phyloP scores from a whole-genome alignment of 345 rosid genomes.

The Gossypium ekmanianum region DNA sequence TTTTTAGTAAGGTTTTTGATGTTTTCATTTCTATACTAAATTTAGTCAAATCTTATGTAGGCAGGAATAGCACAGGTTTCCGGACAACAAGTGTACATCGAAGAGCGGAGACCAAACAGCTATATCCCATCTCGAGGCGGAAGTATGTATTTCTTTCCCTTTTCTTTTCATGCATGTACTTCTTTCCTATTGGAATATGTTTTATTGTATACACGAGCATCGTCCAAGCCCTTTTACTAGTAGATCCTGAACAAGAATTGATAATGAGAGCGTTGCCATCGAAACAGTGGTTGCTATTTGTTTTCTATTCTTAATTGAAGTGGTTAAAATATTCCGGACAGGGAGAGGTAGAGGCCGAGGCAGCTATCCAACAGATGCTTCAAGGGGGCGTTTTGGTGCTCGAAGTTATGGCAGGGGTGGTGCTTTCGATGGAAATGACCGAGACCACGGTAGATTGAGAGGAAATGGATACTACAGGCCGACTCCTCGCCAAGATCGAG shows the following conservation, averaged over 20 bases:
- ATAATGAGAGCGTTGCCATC: background rate
- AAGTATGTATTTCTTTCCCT: constrained; percentile 35
- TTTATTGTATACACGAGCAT: background rate
- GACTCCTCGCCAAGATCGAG: constrained; percentile 33
- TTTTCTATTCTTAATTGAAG: background rate
- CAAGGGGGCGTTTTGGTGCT: constrained; percentile 45
- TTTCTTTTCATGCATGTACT: constrained; percentile 11
- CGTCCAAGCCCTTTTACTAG: background rate
- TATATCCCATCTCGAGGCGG: constrained; percentile 54
- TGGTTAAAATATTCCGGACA: constrained; percentile 14
- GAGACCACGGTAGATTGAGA: constrained; percentile 43
- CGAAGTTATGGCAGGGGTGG: constrained; percentile 41
- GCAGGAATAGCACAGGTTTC: constrained; percentile 48
- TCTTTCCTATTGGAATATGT: background rate
- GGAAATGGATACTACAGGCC: constrained; percentile 57
- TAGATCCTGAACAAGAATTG: background rate
- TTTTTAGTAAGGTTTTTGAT: too few relatives aligned
- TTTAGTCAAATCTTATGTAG: constrained; percentile 24
- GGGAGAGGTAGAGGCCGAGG: constrained; percentile 62
- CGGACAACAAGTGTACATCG: constrained; percentile 61
- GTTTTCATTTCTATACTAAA: background rate
- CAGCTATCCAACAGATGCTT: constrained; percentile 40
- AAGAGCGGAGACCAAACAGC: constrained; percentile 67
- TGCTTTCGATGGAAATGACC: constrained; percentile 37
- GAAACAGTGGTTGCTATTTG: background rate